Percentiles rank a stretch among this genome's conserved stretches.
Conservation (phyloP, 176 grass and related monocot genomes). For the Eleusine coracana region DNA sequence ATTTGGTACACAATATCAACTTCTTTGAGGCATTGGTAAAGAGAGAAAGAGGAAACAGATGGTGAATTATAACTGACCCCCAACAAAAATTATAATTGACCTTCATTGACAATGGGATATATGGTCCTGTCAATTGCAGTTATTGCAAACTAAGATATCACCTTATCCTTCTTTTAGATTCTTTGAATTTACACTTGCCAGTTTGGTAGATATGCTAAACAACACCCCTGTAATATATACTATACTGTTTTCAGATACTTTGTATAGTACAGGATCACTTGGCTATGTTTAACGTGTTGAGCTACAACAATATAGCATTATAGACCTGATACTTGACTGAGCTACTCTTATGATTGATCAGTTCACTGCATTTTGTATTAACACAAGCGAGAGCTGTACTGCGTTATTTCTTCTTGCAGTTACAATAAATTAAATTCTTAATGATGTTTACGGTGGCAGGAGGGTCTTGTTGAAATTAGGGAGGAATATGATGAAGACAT, state of each 20-base stretch:
- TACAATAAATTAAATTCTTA: constrained; percentile 13
- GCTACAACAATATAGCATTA: constrained; percentile 8
- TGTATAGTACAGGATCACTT: not conserved
- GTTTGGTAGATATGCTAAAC: constrained; percentile 27
- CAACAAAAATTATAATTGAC: not conserved
- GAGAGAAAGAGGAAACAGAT: not conserved
- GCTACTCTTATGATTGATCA: constrained; percentile 14
- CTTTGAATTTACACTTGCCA: not conserved
- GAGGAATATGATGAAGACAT: constrained; percentile 79
- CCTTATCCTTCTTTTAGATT: constrained; percentile 6
- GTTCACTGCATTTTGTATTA: not conserved
- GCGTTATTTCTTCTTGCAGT: constrained; percentile 26
- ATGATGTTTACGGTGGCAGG: constrained; percentile 54
- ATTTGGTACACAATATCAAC: not conserved
- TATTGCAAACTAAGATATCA: not conserved
- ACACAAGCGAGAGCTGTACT: constrained; percentile 10
- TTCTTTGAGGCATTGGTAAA: constrained; percentile 15
- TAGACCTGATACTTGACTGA: not conserved
- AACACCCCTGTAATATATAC: not conserved
- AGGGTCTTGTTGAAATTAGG: constrained; percentile 97
- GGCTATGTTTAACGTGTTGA: not conserved
- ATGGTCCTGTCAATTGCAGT: not conserved
- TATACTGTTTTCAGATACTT: constrained; percentile 7
- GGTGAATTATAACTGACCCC: not conserved
- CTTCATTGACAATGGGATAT: not conserved